phyloP scores from a whole-genome alignment of 192 early-diverging fungal genomes.

The Coemansia guatemalensis region DNA sequence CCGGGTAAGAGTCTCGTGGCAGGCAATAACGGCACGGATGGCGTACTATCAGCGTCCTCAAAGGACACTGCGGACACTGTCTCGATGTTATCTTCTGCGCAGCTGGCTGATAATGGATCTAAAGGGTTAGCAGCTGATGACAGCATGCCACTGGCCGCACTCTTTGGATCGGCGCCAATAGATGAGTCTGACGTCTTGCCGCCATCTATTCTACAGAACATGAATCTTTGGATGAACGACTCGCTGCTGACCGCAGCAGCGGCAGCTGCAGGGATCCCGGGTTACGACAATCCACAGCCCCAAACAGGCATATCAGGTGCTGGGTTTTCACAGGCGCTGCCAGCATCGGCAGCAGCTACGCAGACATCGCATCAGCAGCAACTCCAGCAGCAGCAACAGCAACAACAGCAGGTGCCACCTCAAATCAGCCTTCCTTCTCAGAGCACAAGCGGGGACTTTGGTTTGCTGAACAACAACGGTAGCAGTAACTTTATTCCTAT shows the following conservation, averaged over 20 bases:
- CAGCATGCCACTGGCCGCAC: slow-evolving; percentile 40
- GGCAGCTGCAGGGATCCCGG: neutral
- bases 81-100: neutral
- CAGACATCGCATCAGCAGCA: slow-evolving; percentile 3
- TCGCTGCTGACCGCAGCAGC: slow-evolving; percentile 36
- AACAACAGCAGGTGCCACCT: neutral
- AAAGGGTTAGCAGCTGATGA: slow-evolving; percentile 17
- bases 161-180: slow-evolving; percentile 42
- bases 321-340: slow-evolving; percentile 7
- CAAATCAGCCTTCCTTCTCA: slow-evolving; percentile 1
- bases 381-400: neutral
- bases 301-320: neutral
- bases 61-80: neutral
- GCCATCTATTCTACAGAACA: slow-evolving; percentile 50
- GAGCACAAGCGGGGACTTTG: neutral
- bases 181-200: slow-evolving; percentile 52
- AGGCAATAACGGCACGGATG: slow-evolving; percentile 3
- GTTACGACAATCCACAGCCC: neutral
- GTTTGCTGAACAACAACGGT: slow-evolving; percentile 6
- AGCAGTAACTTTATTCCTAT: slow-evolving; percentile 30
- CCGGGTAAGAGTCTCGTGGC: slow-evolving; percentile 5
- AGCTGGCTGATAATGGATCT: slow-evolving; percentile 9
- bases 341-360: slow-evolving; percentile 10
- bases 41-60: slow-evolving; percentile 1
- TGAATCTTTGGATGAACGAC: slow-evolving; percentile 56